Percentiles rank a stretch among this genome's conserved stretches.
Evolutionary conservation across 2,329 filamentous ascomycete genomes (phyloP).

Genomic region (Penicillium rolfsii): DNA sequence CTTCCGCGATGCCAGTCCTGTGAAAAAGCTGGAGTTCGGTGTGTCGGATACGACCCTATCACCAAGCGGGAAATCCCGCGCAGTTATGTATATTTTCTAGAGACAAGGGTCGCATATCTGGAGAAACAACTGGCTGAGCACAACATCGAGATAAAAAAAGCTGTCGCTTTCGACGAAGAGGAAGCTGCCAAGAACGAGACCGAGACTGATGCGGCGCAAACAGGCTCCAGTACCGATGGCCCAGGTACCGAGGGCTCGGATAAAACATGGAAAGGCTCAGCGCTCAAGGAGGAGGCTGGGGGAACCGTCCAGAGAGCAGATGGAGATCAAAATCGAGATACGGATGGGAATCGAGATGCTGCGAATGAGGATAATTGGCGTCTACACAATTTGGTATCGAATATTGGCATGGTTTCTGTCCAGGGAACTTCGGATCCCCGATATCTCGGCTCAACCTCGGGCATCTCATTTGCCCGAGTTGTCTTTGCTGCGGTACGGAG

Average conservation of each 20-base stretch:
- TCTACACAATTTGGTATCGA: conserved; percentile 68
- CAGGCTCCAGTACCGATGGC: conserved; percentile 24
- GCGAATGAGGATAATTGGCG: conserved; percentile 63
- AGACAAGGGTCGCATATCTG: conserved; percentile 80
- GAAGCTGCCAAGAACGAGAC: conserved; percentile 37
- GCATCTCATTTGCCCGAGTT: conserved; percentile 90
- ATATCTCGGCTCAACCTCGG: conserved; percentile 81
- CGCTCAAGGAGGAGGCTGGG: conserved; percentile 32
- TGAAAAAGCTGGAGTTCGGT: conserved; percentile 87
- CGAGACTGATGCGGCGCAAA: conserved; percentile 30
- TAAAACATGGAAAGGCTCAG: conserved; percentile 19
- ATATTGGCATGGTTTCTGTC: conserved; percentile 75
- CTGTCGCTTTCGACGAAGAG: conserved; percentile 66
- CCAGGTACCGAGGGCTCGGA: conserved; percentile 22
- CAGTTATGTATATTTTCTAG: conserved; percentile 92
- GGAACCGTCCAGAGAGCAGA: conserved; percentile 19
- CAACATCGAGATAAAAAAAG: conserved; percentile 71
- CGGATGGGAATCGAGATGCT: conserved; percentile 44
- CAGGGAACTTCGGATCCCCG: conserved; percentile 77
- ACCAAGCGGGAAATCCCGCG: conserved; percentile 94
- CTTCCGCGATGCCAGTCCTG: conserved; percentile 89
- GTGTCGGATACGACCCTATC: conserved; percentile 94
- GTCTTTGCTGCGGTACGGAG: conserved; percentile 92
- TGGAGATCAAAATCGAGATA: conserved; percentile 27
- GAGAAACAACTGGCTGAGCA: conserved; percentile 73